phyloP scores from a whole-genome alignment of 1,284 basidiomycete genomes.

The Cutaneotrichosporon cutaneum region DNA sequence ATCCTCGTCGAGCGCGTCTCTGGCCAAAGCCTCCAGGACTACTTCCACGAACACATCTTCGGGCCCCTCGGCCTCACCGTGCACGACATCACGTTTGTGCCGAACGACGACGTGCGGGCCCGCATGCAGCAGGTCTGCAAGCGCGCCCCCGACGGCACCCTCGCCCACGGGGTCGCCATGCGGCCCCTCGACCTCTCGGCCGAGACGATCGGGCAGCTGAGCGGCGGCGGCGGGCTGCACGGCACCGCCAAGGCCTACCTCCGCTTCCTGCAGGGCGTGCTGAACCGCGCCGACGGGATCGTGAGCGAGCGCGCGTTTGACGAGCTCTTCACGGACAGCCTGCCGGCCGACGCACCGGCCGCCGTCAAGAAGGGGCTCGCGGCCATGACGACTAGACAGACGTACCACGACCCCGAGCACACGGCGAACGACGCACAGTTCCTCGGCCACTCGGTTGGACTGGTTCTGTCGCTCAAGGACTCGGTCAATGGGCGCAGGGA shows the following conservation, averaged over 20 bases:
- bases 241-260: slow-evolving; percentile 41
- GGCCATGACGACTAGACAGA: slow-evolving; percentile 11
- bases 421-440: slow-evolving; percentile 16
- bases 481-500: slow-evolving; percentile 20
- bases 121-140: slow-evolving; percentile 27
- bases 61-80: slow-evolving; percentile 22
- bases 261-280: slow-evolving; percentile 34
- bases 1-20: slow-evolving; percentile 38
- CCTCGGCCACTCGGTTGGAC: slow-evolving; percentile 22
- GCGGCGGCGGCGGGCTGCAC: slow-evolving; percentile 41
- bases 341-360: slow-evolving; percentile 14
- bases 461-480: slow-evolving; percentile 15
- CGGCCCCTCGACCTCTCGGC: slow-evolving; percentile 6
- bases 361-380: slow-evolving; percentile 16
- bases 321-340: slow-evolving; percentile 30
- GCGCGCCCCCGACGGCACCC: slow-evolving; percentile 20
- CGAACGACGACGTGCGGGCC: slow-evolving; percentile 18
- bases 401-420: slow-evolving; percentile 20
- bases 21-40: slow-evolving; percentile 36
- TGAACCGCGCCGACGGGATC: slow-evolving; percentile 26
- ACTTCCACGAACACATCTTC: slow-evolving; percentile 28
- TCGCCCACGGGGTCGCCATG: not conserved
- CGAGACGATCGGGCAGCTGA: slow-evolving; percentile 15
- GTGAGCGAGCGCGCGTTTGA: slow-evolving; percentile 24
- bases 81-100: slow-evolving; percentile 33